A percentile compares a stretch with the other conserved stretches of the same genome.
Conservation (phyloP, 2,329 filamentous ascomycete species). For the Blastomyces emzantsi region DNA sequence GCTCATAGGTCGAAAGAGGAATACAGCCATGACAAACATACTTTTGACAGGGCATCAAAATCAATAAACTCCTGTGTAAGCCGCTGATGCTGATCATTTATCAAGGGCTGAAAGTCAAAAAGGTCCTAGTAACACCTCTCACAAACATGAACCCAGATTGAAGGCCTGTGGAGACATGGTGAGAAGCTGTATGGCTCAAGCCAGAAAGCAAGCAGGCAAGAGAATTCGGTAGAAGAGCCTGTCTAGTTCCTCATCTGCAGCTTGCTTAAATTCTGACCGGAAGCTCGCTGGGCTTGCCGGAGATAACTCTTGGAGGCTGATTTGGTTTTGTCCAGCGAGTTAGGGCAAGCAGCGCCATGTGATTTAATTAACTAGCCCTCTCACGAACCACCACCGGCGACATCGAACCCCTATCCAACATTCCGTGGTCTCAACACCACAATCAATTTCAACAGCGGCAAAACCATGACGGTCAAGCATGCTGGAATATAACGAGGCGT, state of each 20-base stretch:
- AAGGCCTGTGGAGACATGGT: neutral
- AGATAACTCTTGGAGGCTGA: neutral
- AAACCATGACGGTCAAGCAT: neutral
- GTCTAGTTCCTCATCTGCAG: neutral
- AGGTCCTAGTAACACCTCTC: neutral
- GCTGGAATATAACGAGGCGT: neutral
- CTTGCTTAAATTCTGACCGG: neutral
- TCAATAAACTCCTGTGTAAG: neutral
- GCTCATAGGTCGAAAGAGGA: neutral
- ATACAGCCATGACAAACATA: neutral
- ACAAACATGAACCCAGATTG: neutral
- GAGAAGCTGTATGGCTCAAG: neutral
- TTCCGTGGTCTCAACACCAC: neutral
- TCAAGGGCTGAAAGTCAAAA: neutral
- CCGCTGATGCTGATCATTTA: neutral
- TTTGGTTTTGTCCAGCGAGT: neutral
- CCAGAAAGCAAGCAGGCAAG: neutral
- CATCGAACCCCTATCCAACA: neutral
- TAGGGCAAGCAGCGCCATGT: neutral
- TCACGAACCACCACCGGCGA: neutral
- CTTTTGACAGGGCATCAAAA: neutral
- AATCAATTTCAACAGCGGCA: neutral
- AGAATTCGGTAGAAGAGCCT: neutral
- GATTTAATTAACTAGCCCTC: neutral
- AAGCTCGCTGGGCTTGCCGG: neutral